Conservation (phyloP, 495 filamentous ascomycete genomes). For the Trichoderma gamsii region DNA sequence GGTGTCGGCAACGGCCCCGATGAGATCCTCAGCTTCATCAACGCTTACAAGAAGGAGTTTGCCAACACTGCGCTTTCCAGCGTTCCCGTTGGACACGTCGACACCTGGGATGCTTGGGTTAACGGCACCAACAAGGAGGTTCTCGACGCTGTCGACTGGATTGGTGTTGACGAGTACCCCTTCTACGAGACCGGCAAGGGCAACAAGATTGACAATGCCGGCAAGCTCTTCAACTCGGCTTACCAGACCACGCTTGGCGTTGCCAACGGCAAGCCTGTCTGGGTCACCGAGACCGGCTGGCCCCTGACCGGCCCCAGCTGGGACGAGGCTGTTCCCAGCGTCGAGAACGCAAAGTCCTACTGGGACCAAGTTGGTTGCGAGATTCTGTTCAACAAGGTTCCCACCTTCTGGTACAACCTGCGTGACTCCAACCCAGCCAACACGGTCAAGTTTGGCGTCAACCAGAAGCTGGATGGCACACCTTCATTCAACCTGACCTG, state of each 20-base stretch:
- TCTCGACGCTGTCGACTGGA: conserved; percentile 42
- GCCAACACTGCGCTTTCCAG: conserved; percentile 25
- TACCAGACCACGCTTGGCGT: conserved; percentile 28
- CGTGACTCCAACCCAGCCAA: conserved; percentile 42
- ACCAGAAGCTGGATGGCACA: conserved; percentile 45
- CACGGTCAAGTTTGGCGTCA: conserved; percentile 40
- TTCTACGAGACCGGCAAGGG: conserved; percentile 44
- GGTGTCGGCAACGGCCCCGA: conserved; percentile 38
- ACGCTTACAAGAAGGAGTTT: conserved; percentile 39
- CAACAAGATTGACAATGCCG: conserved; percentile 39
- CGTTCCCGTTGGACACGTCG: conserved; percentile 45
- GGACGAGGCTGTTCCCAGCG: conserved; percentile 52
- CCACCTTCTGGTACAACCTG: conserved; percentile 59
- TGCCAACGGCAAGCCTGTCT: conserved; percentile 40
- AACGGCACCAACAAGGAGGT: conserved; percentile 43
- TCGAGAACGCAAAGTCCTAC: conserved; percentile 61
- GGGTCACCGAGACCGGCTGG: conserved; percentile 51
- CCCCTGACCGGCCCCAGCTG: conserved; percentile 36
- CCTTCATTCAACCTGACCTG: conserved; percentile 57
- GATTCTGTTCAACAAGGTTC: conserved; percentile 55
- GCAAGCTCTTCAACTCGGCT: conserved; percentile 37
- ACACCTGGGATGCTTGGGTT: conserved; percentile 45
- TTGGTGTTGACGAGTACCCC: conserved; percentile 47
- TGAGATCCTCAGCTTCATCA: conserved; percentile 42
- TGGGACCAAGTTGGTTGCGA: conserved; percentile 68